Conservation (phyloP, 805 yeast species). For the Candida hungchunana region DNA sequence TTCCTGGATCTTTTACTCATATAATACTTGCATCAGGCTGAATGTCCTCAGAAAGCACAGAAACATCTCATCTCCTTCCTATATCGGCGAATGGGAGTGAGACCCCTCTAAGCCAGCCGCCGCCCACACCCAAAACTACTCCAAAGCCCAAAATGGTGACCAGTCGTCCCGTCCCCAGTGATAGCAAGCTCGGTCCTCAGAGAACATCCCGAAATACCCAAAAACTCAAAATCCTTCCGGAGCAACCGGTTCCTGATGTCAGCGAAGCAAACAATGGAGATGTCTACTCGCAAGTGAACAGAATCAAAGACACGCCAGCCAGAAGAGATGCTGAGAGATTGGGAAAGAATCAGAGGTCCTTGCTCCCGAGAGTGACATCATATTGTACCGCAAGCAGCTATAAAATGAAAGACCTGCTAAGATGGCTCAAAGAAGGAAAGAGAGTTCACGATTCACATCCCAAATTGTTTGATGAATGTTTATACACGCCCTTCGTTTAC, state of each 20-base stretch:
- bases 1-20: no score
- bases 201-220: constrained; percentile 72
- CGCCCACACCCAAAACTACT: constrained; percentile 3
- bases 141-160: not conserved
- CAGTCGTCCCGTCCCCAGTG: constrained; percentile 5
- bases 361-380: constrained; percentile 91
- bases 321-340: constrained; percentile 90
- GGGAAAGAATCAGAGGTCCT: constrained; percentile 69
- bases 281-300: constrained; percentile 78
- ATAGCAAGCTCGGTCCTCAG: constrained; percentile 58
- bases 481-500: constrained; percentile 83
- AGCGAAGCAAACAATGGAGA: constrained; percentile 31
- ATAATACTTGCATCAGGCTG: no score
- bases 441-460: constrained; percentile 75
- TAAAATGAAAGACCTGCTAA: constrained; percentile 76
- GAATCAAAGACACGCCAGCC: constrained; percentile 84
- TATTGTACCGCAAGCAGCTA: constrained; percentile 95
- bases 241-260: constrained; percentile 38
- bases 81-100: no score
- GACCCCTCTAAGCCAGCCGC: no score
- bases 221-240: constrained; percentile 68
- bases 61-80: constrained; percentile 8
- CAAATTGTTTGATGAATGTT: constrained; percentile 87
- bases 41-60: constrained; percentile 10
- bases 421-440: constrained; percentile 81